Evolutionary conservation across 192 early-diverging fungal species (phyloP), one percentile per base, ranked within the genome.

Genomic region (Powellomyces hirtus): DNA sequence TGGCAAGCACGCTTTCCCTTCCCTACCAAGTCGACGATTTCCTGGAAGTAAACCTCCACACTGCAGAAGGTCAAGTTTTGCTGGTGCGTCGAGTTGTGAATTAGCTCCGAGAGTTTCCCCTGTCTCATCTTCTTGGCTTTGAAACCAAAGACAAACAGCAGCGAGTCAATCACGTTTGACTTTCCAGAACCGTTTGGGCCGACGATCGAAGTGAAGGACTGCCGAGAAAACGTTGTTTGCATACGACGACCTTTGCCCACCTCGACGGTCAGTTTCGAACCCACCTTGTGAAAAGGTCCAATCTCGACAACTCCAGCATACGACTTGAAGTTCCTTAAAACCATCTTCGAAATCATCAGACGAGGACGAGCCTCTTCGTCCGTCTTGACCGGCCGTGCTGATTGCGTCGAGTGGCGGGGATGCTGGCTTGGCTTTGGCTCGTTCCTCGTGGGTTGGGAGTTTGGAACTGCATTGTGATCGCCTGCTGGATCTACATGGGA

Each of bases 131-230:
- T 98, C 80, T 89, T 93, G 4, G 97, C 95, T 45, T 93, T 86
- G 80, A 94, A 97, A 18, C 97, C 97, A 88, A 99, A 99, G 37
- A 99, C 97, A 75, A 99, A 99, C 31, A 99, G 76, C 52, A 99
- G 79, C 0, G 94, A 90, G 70, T 99, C 97, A 62, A 99, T 98
- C 13, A 99, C 97, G 69, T 98, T 99, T 29, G 94, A 96, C 81
- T 99, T 99, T 46, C 96, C 97, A 13, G 93, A 96, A 31, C 96
- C 96, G 62, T 99, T 99, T 1, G 95, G 97, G 4, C 97, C 97
- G 13, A 98, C 96, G 52, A 99, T 84, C 5, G 75, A 87, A 46
- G 82, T 88, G 76, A 91, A 91, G 10, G 88, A 89, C 89, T 91
- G 46, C 46, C 8, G 40, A 11, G 8, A 8, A 18, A 8, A 8